Conservation (phyloP, 2,329 filamentous ascomycete genomes). For the Acrocalymma vagum region DNA sequence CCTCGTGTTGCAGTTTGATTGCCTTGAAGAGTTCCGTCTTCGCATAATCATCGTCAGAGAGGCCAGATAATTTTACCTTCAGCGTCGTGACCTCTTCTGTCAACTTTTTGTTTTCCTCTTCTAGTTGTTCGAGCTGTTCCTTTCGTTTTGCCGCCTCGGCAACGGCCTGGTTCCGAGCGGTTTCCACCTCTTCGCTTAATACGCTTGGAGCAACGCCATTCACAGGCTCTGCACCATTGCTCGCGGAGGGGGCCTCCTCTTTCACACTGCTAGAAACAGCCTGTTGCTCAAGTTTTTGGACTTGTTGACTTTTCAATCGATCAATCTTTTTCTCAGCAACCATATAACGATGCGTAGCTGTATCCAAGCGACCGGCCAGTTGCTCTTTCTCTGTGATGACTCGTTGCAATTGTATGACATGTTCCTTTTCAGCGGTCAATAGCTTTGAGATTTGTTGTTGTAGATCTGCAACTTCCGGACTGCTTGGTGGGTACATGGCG, state of each 20-base stretch:
- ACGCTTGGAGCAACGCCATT: constrained; percentile 68
- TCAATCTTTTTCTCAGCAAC: constrained; percentile 96
- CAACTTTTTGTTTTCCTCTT: constrained; percentile 78
- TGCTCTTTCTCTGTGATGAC: constrained; percentile 82
- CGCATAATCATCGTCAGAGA: constrained; percentile 92
- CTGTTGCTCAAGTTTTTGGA: constrained; percentile 91
- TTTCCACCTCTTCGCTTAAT: constrained; percentile 72
- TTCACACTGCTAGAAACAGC: constrained; percentile 56
- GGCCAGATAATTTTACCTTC: constrained; percentile 71
- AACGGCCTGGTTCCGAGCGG: constrained; percentile 78
- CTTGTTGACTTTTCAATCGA: constrained; percentile 84
- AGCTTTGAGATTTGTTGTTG: constrained; percentile 79
- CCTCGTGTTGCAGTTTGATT: constrained; percentile 88
- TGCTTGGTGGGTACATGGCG: constrained; percentile 55
- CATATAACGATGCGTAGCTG: constrained; percentile 89
- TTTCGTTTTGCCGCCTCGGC: constrained; percentile 84
- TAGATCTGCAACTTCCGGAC: constrained; percentile 75
- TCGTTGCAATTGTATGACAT: constrained; percentile 78
- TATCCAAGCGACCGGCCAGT: constrained; percentile 85
- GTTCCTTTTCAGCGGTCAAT: constrained; percentile 83
- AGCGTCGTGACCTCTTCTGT: constrained; percentile 82
- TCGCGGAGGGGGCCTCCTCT: constrained; percentile 53
- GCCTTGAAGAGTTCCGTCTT: constrained; percentile 94
- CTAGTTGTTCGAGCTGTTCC: constrained; percentile 82
- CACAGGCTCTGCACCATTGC: constrained; percentile 60